Conservation (phyloP, 768 basidiomycete genomes). For the Leucocoprinus sp. region DNA sequence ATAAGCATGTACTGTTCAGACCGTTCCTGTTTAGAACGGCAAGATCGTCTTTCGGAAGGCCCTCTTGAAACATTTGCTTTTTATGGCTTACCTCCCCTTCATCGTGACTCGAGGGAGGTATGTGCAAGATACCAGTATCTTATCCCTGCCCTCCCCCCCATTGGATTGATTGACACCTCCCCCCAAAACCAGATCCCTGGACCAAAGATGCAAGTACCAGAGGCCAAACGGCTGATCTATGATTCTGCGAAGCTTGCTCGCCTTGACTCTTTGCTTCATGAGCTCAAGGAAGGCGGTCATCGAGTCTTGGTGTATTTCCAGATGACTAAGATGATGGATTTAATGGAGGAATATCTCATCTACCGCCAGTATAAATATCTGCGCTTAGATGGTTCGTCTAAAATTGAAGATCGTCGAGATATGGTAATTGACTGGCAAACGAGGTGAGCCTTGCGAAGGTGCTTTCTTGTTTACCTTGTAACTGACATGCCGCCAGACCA, state of each 20-base stretch:
- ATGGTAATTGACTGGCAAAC: slow-evolving; percentile 99
- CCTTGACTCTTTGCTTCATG: slow-evolving; percentile 81
- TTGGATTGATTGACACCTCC: slow-evolving; percentile 63
- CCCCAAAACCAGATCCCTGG: slow-evolving; percentile 67
- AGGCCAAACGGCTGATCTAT: slow-evolving; percentile 88
- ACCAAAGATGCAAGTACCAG: slow-evolving; percentile 86
- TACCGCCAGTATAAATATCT: slow-evolving; percentile 95
- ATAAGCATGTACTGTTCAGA: slow-evolving; percentile 66
- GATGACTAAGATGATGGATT: slow-evolving; percentile 99
- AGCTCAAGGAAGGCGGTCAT: slow-evolving; percentile 89
- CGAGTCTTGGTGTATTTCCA: slow-evolving; percentile 97
- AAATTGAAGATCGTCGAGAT: slow-evolving; percentile 91
- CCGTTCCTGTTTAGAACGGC: slow-evolving; percentile 71
- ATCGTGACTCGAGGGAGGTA: slow-evolving; percentile 50
- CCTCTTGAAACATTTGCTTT: slow-evolving; percentile 70
- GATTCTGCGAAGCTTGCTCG: slow-evolving; percentile 95
- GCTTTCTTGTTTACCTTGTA: background rate
- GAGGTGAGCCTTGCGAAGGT: slow-evolving; percentile 41
- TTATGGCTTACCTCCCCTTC: slow-evolving; percentile 72
- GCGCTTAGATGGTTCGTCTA: slow-evolving; percentile 87
- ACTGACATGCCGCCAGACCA: slow-evolving; percentile 37
- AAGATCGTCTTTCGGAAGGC: slow-evolving; percentile 51
- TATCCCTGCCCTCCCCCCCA: slow-evolving; percentile 52
- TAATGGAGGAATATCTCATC: slow-evolving; percentile 97
- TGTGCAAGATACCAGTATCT: slow-evolving; percentile 37